Percentiles rank a stretch among this genome's conserved stretches.
Evolutionary conservation across 306 rosid species (phyloP).

Genomic region (Cucumis melo): DNA sequence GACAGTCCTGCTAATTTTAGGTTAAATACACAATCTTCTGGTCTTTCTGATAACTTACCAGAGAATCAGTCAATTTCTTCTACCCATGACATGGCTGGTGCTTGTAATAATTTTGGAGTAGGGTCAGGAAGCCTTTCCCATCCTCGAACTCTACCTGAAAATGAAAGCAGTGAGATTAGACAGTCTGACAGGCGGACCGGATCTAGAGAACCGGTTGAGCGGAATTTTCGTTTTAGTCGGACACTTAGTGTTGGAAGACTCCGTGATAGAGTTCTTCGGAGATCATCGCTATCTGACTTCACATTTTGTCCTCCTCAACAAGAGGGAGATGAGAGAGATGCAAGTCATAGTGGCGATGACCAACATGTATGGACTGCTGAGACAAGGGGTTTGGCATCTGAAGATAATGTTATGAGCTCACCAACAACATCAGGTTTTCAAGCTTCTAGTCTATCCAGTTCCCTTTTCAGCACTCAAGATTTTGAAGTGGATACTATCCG

Average conservation of each 20-base stretch:
- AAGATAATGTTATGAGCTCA: constrained; percentile 24
- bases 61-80: constrained; percentile 25
- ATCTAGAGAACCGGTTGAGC: constrained; percentile 73
- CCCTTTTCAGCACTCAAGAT: constrained; percentile 57
- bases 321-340: constrained; percentile 57
- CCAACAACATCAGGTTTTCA: constrained; percentile 37
- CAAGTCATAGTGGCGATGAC: constrained; percentile 26
- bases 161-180: constrained; percentile 43
- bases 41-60: constrained; percentile 19
- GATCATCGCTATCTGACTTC: constrained; percentile 67
- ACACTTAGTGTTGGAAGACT: constrained; percentile 98
- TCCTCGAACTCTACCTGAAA: constrained; percentile 32
- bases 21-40: constrained; percentile 20
- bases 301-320: constrained; percentile 60
- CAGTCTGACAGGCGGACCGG: constrained; percentile 44
- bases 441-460: constrained; percentile 37
- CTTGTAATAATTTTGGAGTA: constrained; percentile 22
- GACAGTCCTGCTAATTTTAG: constrained; percentile 33
- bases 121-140: constrained; percentile 35
- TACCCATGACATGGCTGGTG: constrained; percentile 27
- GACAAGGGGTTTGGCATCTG: constrained; percentile 26
- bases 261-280: constrained; percentile 92
- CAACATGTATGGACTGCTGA: constrained; percentile 34
- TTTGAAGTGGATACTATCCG: constrained; percentile 55
- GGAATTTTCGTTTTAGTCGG: constrained; percentile 85